These are phyloP conservation scores for Verticillium klebahnii DNA, from an alignment of 2,329 filamentous ascomycete species.

Conservation along the genomic window DNA sequence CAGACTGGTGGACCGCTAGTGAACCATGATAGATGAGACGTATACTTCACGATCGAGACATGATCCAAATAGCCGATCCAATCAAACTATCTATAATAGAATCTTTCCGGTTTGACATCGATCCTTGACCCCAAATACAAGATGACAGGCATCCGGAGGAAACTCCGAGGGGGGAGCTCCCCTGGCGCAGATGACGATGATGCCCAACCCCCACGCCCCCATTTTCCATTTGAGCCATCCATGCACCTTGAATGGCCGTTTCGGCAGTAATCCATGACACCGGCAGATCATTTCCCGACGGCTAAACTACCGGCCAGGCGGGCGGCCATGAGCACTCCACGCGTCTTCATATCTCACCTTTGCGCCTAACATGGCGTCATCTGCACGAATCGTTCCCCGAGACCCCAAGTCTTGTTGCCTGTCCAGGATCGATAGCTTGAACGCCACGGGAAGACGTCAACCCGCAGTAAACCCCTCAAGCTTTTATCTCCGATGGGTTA, in stretches of 20 bases:
- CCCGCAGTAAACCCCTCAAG: background rate
- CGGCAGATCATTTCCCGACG: background rate
- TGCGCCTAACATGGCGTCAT: constrained; percentile 13
- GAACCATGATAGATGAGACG: background rate
- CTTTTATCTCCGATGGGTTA: background rate
- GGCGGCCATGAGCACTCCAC: background rate
- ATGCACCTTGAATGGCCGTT: background rate
- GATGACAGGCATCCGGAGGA: background rate
- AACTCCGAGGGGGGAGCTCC: background rate
- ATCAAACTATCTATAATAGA: background rate
- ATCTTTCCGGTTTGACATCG: background rate
- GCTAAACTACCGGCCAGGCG: background rate
- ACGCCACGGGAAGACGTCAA: background rate
- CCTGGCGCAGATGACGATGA: background rate
- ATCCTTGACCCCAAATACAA: too few relatives aligned
- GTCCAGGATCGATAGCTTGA: background rate
- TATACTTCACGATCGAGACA: background rate
- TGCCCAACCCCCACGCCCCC: background rate
- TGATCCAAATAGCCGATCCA: background rate
- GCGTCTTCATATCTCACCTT: constrained; percentile 8
- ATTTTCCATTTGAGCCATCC: background rate
- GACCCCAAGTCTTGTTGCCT: background rate
- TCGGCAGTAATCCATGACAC: background rate
- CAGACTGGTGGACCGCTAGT: background rate
- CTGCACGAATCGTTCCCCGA: background rate